Conservation (phyloP, 208 protist genomes). For the Leishmania aethiopica region DNA sequence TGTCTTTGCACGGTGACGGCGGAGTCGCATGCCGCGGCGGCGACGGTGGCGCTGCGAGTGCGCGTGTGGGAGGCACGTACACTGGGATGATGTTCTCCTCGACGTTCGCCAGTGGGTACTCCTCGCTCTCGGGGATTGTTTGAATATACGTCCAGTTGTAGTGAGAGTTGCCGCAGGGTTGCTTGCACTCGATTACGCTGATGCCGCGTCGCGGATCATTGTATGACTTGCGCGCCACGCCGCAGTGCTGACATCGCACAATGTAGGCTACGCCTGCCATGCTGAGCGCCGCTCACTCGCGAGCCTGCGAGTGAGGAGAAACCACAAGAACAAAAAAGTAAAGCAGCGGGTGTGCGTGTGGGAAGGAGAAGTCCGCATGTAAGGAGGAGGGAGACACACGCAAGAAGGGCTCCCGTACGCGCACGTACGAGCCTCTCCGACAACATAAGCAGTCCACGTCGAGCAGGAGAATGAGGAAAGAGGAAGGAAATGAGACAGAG, state of each 20-base stretch:
- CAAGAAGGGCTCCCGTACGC: not conserved
- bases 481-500: not conserved
- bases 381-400: no score
- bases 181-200: slow-evolving; percentile 56
- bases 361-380: not conserved
- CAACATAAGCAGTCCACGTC: not conserved
- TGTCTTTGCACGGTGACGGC: not conserved
- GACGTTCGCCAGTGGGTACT: slow-evolving; percentile 15
- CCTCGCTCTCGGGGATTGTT: slow-evolving; percentile 19
- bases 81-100: slow-evolving; percentile 12
- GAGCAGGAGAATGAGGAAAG: not conserved
- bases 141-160: slow-evolving; percentile 47
- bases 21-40: not conserved
- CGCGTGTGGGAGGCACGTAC: slow-evolving; percentile 9
- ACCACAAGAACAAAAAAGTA: not conserved
- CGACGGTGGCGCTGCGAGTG: not conserved
- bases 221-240: slow-evolving; percentile 48
- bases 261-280: slow-evolving; percentile 34
- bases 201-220: slow-evolving; percentile 45
- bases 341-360: not conserved
- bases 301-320: not conserved
- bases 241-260: slow-evolving; percentile 50
- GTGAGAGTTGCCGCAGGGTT: slow-evolving; percentile 45
- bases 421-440: not conserved
- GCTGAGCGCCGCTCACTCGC: not conserved